Base-by-base conservation (phyloP, 352 stramenopile species). In the Phytophthora fragariae region DNA sequence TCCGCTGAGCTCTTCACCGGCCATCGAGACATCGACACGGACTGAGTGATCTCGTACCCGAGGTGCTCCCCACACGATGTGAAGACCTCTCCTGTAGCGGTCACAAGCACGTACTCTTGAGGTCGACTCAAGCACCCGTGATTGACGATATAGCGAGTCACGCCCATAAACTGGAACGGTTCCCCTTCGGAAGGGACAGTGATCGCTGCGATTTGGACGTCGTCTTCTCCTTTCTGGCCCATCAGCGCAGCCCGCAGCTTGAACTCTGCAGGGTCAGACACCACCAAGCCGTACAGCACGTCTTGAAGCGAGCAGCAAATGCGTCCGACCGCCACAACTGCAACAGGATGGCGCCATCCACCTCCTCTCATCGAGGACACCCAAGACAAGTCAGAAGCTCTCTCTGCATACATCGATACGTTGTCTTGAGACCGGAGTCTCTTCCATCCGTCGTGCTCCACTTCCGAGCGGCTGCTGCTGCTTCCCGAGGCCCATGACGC, bases 41-140 rank as follows among this genome's bases (percentile, higher is more conserved):
- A 72, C 12, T 72, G 65, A 24, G 29, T 62, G 49, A 72, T 68
- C 19, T 72, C 49, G 33, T 72, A 72, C 12, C 65, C 65, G 14
- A 72, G 65, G 61, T 72, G 65, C 35, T 72, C 65, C 0, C 65
- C 65, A 15, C 65, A 72, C 3, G 65, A 72, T 2, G 65, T 72
- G 15, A 46, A 62, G 19, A 72, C 58, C 6, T 68, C 57, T 41
- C 65, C 65, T 35, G 50, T 72, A 19, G 56, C 65, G 8, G n/a
- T 55, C 11, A 61, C 46, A 0, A 72, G 57, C 9, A 72, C 47
- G 31, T 68, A 72, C 50, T 72, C 65, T 2, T 72, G 65, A 12
- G 65, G 65, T 15, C 65, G 65, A 57, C 62, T 59, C 15, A 72
- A 21, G 27, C 58, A 72, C 9, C 57, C 65, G 9, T 53, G 15